Evolutionary conservation across 2,329 filamentous ascomycete genomes (phyloP).

Genomic region (Penicillium sp.): DNA sequence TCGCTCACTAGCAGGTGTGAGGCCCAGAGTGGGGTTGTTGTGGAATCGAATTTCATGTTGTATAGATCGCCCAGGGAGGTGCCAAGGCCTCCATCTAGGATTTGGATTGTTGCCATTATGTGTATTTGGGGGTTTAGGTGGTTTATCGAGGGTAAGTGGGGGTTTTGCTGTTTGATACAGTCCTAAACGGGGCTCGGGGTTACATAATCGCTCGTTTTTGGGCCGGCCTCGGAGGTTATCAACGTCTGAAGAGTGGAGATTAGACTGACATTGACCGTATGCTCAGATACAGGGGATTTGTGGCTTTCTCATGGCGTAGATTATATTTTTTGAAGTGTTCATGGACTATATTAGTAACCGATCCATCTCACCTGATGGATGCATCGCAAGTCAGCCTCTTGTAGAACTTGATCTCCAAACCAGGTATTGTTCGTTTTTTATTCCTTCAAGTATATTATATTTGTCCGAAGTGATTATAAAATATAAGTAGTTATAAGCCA

Average conservation of each 20-base stretch:
- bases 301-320: background rate
- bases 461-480: background rate
- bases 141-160: conserved; percentile 9
- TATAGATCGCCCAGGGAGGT: conserved; percentile 64
- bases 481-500: too few species aligned
- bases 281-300: background rate
- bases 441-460: background rate
- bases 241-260: background rate
- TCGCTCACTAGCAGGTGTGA: conserved; percentile 62
- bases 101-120: conserved; percentile 40
- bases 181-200: background rate
- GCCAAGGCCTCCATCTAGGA: conserved; percentile 68
- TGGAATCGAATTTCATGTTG: conserved; percentile 51
- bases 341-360: too few species aligned
- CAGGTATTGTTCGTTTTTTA: background rate
- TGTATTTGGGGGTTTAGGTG: background rate
- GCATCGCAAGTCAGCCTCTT: background rate
- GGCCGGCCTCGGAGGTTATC: background rate
- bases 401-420: background rate
- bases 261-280: background rate
- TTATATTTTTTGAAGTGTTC: too few species aligned
- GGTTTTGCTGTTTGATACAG: conserved; percentile 4
- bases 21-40: conserved; percentile 62
- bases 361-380: background rate
- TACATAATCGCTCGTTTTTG: conserved; percentile 2